Percentiles rank a stretch among this genome's conserved stretches.
Conservation (phyloP, 306 rosid genomes). For the Quercus rubra region DNA sequence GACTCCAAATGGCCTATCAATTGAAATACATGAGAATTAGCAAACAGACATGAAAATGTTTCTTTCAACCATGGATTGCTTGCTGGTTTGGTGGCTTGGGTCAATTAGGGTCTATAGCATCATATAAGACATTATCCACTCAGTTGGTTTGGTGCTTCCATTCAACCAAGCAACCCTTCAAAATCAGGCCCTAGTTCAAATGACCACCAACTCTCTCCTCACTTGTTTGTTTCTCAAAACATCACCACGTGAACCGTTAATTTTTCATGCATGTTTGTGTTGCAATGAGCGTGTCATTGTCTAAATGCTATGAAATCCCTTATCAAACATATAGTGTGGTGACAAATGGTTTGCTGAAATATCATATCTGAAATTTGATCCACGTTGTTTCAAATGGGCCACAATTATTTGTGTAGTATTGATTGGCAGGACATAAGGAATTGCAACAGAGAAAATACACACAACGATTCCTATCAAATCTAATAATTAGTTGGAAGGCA, state of each 20-base stretch:
- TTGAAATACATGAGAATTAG: neutral
- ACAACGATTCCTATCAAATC: neutral
- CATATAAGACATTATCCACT: neutral
- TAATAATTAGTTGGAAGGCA: neutral
- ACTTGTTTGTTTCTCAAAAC: conserved; percentile 16
- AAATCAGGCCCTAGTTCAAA: neutral
- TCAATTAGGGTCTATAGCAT: neutral
- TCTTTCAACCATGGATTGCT: neutral
- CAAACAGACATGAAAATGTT: neutral
- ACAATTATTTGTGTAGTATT: neutral
- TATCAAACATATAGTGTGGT: neutral
- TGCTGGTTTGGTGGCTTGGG: neutral
- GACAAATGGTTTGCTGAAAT: neutral
- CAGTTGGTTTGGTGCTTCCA: conserved; percentile 5
- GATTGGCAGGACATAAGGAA: conserved; percentile 3
- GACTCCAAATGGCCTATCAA: neutral
- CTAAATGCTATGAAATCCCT: neutral
- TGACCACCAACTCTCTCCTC: conserved; percentile 1
- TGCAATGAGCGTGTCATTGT: neutral
- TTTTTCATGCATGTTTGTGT: neutral
- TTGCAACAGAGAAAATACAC: neutral
- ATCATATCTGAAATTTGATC: neutral
- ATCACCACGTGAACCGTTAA: neutral
- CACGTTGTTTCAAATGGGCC: neutral
- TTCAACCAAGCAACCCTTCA: conserved; percentile 19